These are phyloP conservation scores for Teratosphaeria nubilosa DNA, from an alignment of 2,329 filamentous ascomycete genomes.

Conservation along the genomic window DNA sequence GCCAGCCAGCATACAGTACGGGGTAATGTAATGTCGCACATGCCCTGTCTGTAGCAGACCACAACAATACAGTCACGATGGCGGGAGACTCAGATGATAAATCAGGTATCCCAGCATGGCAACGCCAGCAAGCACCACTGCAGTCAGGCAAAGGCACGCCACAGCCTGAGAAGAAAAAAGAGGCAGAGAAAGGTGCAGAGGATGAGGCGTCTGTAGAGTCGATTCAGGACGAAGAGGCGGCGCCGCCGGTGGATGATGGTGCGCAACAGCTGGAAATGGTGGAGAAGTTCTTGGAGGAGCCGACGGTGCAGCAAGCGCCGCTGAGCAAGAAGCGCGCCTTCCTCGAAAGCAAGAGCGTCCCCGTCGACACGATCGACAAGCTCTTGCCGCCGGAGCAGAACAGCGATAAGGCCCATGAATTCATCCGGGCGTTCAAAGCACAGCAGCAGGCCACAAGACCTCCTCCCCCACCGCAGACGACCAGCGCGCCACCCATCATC, in stretches of 20 bases:
- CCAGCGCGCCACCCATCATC: slow-evolving; percentile 47
- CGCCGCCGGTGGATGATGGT: not conserved
- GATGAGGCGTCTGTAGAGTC: slow-evolving; percentile 1
- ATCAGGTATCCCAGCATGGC: slow-evolving; percentile 25
- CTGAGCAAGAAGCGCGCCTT: slow-evolving; percentile 67
- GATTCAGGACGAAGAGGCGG: slow-evolving; percentile 1
- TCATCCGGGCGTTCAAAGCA: slow-evolving; percentile 17
- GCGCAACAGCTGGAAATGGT: slow-evolving; percentile 52
- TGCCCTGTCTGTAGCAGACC: not conserved
- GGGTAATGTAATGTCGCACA: too few relatives aligned
- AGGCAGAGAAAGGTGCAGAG: not conserved
- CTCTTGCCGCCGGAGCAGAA: slow-evolving; percentile 38
- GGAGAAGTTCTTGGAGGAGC: slow-evolving; percentile 64
- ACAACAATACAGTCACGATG: slow-evolving; percentile 12
- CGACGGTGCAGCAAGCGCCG: slow-evolving; percentile 57
- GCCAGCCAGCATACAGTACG: not conserved
- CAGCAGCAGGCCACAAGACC: slow-evolving; percentile 13
- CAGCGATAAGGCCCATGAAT: not conserved
- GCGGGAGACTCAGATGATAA: slow-evolving; percentile 15
- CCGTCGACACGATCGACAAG: slow-evolving; percentile 54
- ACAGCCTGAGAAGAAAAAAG: not conserved
- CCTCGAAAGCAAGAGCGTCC: slow-evolving; percentile 65
- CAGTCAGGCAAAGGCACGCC: not conserved
- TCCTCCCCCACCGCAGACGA: slow-evolving; percentile 26
- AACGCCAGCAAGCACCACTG: slow-evolving; percentile 14